Evolutionary conservation across 2,329 filamentous ascomycete genomes (phyloP), one percentile per base, ranked within the genome.

Genomic region (Ophiocordyceps robertsii): DNA sequence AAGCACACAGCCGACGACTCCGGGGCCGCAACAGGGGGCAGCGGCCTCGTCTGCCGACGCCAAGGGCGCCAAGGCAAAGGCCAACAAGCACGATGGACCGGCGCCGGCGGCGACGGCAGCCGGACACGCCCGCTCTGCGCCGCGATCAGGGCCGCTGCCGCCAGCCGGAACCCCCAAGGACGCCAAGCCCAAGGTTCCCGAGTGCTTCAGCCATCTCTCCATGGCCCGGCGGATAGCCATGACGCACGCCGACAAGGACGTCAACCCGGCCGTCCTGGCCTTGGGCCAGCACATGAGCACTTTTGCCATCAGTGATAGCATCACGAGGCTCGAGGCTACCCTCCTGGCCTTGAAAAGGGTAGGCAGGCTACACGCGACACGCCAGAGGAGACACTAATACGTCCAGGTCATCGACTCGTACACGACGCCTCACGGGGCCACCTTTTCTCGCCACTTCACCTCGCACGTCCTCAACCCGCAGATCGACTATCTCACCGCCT

Each of bases 401-500:
- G 17, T 12, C 6, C 54, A 94, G 80, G 85, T 96, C 48, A 90
- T 98, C 48, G 77, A 86, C 55, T 81, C 85, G n/a, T 98, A 98
- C 62, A 84, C 79, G 38, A 96, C 90, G 1, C 92, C 92, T 6
- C 71, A 80, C 24, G 83, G 84, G 35, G 88, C 82, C 44, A 89
- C 88, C 35, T 75, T 98, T 36, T 84, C 88, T 17, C 82, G 92
- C 30, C 89, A 98, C 66, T 80, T 98, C 53, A 92, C 87, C 29
- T 84, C 85, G 11, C 87, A 96, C 62, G 80, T 87, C 49, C 78
- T 98, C 46, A 92, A 88, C 55, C 86, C 89, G 32, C 92, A 98
- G 63, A 95, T 98, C 56, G 88, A 93, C 50, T 95, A 93, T 57
- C 75, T 98, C 46, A 85, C 86, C 46, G 87, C 87, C 51, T 95